Evolutionary conservation across 441 rosid species (phyloP), one percentile per base, ranked within the genome.

Genomic region (Breynia disticha): DNA sequence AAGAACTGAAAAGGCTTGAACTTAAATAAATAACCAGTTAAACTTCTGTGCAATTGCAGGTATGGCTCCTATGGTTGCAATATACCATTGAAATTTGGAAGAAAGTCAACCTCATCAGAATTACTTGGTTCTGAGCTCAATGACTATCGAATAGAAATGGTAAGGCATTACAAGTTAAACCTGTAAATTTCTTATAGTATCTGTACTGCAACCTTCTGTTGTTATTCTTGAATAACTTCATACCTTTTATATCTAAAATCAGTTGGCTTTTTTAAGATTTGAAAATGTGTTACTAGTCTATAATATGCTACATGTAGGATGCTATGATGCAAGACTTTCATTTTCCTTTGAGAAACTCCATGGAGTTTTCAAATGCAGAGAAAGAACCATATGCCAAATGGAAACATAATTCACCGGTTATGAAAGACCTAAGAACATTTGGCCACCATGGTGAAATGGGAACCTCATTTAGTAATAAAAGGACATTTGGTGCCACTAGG

Each of bases 271-370:
- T 28, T 62, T 54, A 48, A 51, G 55, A 20, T 37, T 32, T 41
- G 49, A 19, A n/a, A 50, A 52, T 49, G 60, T 55, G 35, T 28
- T 28, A 55, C 41, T 52, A 46, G 50, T 45, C 39, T 52, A 44
- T 6, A 41, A 48, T 67, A 57, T 71, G 45, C 47, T 32, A 7
- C 46, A 49, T 73, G 61, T 72, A 86, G 93, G 86, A 82, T 46
- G 62, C 64, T 19, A 52, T 73, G 52, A 69, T 77, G 70, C 64
- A 73, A 72, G 76, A 78, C 68, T 59, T 68, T 46, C 67, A 69
- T 53, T 43, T 55, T 52, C 74, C 79, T 56, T 53, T 53, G 28
- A 50, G 72, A 48, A 49, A 55, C 65, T 51, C 56, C 56, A 75
- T 60, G 35, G 68, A 70, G 52, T 69, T 73, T 46, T 73, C 79